Evolutionary conservation across 345 rosid species (phyloP).

Genomic region (Eucalyptus paniculata): DNA sequence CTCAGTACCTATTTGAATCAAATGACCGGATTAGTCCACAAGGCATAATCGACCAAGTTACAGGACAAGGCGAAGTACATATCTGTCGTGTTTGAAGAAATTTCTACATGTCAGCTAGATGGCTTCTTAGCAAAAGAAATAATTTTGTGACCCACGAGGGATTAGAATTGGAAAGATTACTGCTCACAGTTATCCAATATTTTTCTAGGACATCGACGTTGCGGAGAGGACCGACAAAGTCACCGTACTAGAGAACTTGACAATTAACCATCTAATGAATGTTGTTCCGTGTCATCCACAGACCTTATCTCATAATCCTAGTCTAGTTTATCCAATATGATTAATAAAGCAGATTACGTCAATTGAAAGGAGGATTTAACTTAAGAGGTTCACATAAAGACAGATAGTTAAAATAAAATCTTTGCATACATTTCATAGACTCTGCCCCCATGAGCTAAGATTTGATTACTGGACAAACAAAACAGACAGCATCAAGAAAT

Average conservation of each 20-base stretch:
- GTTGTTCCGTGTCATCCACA: background rate
- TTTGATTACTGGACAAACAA: background rate
- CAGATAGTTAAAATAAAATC: background rate
- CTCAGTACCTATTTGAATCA: conserved; percentile 44
- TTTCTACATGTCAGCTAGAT: background rate
- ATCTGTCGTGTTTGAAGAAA: background rate
- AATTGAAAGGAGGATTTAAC: background rate
- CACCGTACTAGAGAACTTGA: background rate
- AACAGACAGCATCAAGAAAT: background rate
- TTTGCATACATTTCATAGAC: background rate
- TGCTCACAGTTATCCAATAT: background rate
- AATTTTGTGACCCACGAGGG: background rate
- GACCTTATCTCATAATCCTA: background rate
- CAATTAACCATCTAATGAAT: background rate
- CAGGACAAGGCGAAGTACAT: background rate
- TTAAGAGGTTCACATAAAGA: background rate
- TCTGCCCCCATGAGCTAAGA: background rate
- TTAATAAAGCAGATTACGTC: background rate
- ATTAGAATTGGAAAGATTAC: background rate
- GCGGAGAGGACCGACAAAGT: background rate
- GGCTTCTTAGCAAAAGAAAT: background rate
- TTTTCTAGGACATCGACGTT: background rate
- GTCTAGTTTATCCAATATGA: background rate
- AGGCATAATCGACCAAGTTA: background rate
- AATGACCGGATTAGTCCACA: background rate